Evolutionary conservation across 768 basidiomycete genomes (phyloP).

Genomic region (Collybia mongolica): DNA sequence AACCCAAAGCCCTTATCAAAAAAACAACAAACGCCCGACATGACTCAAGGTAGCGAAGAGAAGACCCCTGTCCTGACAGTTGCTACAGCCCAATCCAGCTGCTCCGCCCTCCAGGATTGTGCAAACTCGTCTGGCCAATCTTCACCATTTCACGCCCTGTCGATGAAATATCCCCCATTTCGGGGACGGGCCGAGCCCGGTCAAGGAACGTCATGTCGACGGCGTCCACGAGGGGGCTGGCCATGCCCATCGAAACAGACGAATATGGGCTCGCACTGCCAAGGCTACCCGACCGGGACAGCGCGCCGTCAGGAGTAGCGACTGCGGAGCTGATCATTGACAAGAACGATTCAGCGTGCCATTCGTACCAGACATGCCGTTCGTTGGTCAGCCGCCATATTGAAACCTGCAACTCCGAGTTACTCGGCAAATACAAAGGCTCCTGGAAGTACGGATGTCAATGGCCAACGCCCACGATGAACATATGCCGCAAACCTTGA

Average conservation of each 20-base stretch:
- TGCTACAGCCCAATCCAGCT: constrained; percentile 85
- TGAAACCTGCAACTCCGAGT: constrained; percentile 89
- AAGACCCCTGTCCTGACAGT: no score
- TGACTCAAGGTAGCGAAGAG: not conserved
- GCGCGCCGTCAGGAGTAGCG: constrained; percentile 23
- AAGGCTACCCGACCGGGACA: constrained; percentile 14
- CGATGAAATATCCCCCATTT: constrained; percentile 9
- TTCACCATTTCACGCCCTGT: constrained; percentile 60
- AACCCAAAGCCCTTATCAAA: no score
- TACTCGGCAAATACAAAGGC: constrained; percentile 88
- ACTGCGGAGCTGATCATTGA: constrained; percentile 42
- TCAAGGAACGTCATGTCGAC: constrained; percentile 35
- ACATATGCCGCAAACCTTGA: constrained; percentile 59
- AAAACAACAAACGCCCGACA: not conserved
- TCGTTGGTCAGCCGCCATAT: constrained; percentile 93
- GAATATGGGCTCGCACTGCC: constrained; percentile 4
- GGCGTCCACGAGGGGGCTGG: constrained; percentile 76
- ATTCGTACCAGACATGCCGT: constrained; percentile 97
- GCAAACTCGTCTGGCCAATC: constrained; percentile 91
- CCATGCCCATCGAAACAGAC: constrained; percentile 21
- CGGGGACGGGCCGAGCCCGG: constrained; percentile 6
- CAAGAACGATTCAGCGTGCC: constrained; percentile 94
- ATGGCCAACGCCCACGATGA: constrained; percentile 2
- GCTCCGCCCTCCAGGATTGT: constrained; percentile 87
- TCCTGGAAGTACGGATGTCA: constrained; percentile 52